These are phyloP conservation scores for Mortierella sp. DNA, from an alignment of 371 early-diverging fungal species.

Conservation along the genomic window DNA sequence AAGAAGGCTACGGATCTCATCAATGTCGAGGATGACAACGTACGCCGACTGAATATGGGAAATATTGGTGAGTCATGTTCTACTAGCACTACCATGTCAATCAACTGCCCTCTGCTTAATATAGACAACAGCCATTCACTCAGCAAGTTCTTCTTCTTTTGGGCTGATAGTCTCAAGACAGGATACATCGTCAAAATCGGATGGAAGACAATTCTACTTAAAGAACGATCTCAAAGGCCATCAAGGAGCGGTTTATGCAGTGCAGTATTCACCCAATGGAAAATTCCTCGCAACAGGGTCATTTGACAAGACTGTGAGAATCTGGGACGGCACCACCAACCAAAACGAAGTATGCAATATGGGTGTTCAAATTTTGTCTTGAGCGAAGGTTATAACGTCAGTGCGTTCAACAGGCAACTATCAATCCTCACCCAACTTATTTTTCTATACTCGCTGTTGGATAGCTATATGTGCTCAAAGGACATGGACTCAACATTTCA, in stretches of 20 bases:
- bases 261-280: constrained; percentile 87
- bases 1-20: constrained; percentile 38
- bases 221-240: constrained; percentile 84
- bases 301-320: constrained; percentile 91
- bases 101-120: background rate
- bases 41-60: constrained; percentile 50
- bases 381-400: background rate
- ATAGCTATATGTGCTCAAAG: constrained; percentile 63
- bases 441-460: background rate
- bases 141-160: background rate
- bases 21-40: constrained; percentile 50
- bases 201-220: constrained; percentile 61
- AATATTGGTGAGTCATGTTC: constrained; percentile 34
- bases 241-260: constrained; percentile 86
- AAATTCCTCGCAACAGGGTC: constrained; percentile 87
- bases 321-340: constrained; percentile 85
- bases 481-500: constrained; percentile 86
- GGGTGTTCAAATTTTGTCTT: background rate
- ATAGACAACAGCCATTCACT: background rate
- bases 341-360: constrained; percentile 73
- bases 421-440: background rate
- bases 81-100: background rate
- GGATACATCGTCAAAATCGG: constrained; percentile 53
- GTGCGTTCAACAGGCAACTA: background rate
- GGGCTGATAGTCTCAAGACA: constrained; percentile 42